Evolutionary conservation across 139 green algal species (phyloP).

Genomic region (Picochlorum sp.): DNA sequence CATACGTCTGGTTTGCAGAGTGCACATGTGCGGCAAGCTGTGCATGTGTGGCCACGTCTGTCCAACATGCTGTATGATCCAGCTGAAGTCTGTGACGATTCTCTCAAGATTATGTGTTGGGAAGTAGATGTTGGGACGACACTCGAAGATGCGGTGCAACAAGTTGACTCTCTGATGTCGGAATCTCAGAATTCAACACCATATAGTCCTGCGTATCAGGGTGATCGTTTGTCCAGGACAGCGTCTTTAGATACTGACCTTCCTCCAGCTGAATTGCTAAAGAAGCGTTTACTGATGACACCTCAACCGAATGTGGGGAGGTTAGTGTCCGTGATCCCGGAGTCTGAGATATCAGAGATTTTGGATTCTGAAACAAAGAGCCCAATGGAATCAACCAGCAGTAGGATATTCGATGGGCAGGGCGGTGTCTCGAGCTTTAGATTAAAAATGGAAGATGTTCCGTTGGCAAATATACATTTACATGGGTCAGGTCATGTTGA

Average conservation of each 20-base stretch:
- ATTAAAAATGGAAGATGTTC: neutral
- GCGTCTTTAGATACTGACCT: neutral
- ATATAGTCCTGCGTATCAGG: neutral
- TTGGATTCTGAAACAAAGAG: too few species aligned
- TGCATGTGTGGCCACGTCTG: neutral
- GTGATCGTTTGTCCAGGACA: neutral
- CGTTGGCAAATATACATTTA: neutral
- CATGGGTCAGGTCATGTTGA: neutral
- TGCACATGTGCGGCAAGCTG: neutral
- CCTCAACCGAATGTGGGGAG: neutral
- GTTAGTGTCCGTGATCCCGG: neutral
- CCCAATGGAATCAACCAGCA: too few species aligned
- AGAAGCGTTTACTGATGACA: neutral
- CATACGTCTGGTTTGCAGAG: neutral
- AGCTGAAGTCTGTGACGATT: neutral
- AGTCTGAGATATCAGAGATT: conserved; percentile 1
- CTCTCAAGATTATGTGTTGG: conserved; percentile 30
- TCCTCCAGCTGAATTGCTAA: neutral
- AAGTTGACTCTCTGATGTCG: conserved; percentile 16
- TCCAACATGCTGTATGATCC: neutral
- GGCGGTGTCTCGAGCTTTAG: neutral
- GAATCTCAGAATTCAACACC: neutral
- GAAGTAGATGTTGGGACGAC: conserved; percentile 29
- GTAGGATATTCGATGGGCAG: neutral
- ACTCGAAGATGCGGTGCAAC: conserved; percentile 22